Evolutionary conservation across 2,329 filamentous ascomycete genomes (phyloP).

Genomic region (Diaporthe longicolla): DNA sequence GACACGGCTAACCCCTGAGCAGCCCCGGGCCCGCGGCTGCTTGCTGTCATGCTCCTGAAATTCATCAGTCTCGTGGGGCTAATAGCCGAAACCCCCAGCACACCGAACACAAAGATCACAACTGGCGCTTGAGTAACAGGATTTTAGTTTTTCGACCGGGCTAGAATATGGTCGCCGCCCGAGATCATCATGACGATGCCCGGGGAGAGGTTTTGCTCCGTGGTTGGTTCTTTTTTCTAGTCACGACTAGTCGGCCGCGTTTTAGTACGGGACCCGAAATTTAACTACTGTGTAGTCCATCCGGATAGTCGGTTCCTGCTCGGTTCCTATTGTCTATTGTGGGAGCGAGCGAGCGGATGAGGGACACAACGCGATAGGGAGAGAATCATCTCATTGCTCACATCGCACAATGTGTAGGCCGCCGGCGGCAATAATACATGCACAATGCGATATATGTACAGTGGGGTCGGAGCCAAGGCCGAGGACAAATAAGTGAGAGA

Average conservation of each 20-base stretch:
- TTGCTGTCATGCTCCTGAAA: constrained; percentile 23
- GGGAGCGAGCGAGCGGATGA: neutral
- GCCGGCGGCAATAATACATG: neutral
- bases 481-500: neutral
- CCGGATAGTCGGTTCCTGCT: constrained; percentile 12
- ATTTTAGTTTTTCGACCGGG: neutral
- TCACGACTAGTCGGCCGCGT: constrained; percentile 10
- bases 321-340: neutral
- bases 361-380: neutral
- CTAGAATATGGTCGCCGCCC: neutral
- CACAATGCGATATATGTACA: neutral
- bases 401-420: constrained; percentile 1
- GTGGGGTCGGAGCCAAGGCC: constrained; percentile 24
- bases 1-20: constrained; percentile 8
- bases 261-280: constrained; percentile 20
- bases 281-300: neutral
- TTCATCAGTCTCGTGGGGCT: neutral
- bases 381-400: neutral
- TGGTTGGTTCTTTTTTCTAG: constrained; percentile 11
- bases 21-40: constrained; percentile 6
- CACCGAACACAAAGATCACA: constrained; percentile 4
- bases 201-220: neutral
- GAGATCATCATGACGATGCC: constrained; percentile 12
- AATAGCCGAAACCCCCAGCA: neutral
- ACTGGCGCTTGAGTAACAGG: constrained; percentile 25